These are phyloP conservation scores for Cutaneotrichosporon cutaneum DNA, from an alignment of 1,284 basidiomycete species.

Conservation along the genomic window DNA sequence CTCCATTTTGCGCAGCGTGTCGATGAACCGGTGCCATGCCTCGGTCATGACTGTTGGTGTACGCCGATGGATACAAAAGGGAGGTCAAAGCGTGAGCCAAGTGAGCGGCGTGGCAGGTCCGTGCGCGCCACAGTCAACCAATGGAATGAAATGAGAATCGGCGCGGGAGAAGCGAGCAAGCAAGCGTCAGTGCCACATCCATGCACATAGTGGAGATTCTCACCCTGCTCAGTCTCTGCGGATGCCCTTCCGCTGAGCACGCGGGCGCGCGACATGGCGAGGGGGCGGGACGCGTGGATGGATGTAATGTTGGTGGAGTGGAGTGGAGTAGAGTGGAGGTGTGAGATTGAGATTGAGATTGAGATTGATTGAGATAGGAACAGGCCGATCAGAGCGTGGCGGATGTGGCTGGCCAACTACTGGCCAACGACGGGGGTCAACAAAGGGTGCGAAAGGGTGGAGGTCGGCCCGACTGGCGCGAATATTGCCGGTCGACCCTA, in stretches of 20 bases:
- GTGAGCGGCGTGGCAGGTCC: background rate
- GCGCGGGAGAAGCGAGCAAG: background rate
- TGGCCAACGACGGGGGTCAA: background rate
- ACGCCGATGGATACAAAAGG: background rate
- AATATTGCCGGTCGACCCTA: background rate
- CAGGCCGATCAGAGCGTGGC: background rate
- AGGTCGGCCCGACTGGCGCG: background rate
- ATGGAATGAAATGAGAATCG: background rate
- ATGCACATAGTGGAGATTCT: constrained; percentile 6
- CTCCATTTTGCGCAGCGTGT: constrained; percentile 43
- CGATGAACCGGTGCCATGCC: constrained; percentile 45
- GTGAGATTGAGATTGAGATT: background rate
- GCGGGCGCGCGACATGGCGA: constrained; percentile 15
- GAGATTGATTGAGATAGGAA: background rate
- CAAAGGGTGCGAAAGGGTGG: background rate
- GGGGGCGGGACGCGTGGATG: background rate
- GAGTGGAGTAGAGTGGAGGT: background rate
- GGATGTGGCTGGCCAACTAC: background rate
- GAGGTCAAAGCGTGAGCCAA: background rate
- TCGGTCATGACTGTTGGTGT: constrained; percentile 33
- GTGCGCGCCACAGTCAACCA: background rate
- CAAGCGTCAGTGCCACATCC: background rate
- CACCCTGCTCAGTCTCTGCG: constrained; percentile 27
- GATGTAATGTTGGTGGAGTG: background rate
- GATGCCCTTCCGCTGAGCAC: constrained; percentile 16